Evolutionary conservation across 495 filamentous ascomycete genomes (phyloP).

Genomic region (Penicillium cataractarum): DNA sequence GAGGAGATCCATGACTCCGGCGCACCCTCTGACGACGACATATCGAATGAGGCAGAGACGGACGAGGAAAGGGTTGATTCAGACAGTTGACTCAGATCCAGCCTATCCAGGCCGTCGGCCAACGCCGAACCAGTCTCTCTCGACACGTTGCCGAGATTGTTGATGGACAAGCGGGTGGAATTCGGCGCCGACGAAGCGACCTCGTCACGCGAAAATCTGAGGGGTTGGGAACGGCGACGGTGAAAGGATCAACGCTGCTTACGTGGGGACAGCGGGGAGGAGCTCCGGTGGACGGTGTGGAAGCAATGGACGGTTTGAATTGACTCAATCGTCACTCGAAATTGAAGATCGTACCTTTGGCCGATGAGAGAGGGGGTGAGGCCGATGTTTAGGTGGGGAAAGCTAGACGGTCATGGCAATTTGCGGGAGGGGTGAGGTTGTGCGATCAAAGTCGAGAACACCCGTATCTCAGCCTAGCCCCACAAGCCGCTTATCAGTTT

Average conservation of each 20-base stretch:
- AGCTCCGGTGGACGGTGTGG: constrained; percentile 1
- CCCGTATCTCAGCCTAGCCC: constrained; percentile 26
- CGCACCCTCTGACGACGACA: constrained; percentile 76
- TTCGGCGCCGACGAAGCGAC: constrained; percentile 29
- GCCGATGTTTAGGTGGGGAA: constrained; percentile 19
- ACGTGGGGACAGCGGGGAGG: constrained; percentile 6
- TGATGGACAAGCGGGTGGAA: constrained; percentile 19
- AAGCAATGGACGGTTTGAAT: background rate
- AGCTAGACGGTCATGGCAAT: constrained; percentile 40
- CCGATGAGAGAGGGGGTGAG: background rate
- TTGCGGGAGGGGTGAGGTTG: constrained; percentile 43
- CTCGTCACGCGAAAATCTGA: constrained; percentile 32
- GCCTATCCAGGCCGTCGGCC: constrained; percentile 56
- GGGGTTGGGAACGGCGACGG: constrained; percentile 11
- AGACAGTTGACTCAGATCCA: constrained; percentile 56
- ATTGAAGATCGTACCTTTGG: constrained; percentile 2
- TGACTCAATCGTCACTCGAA: background rate
- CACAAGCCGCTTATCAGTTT: constrained; percentile 31
- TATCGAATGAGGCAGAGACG: constrained; percentile 54
- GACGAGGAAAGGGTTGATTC: constrained; percentile 53
- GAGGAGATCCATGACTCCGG: constrained; percentile 97
- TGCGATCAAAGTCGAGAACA: constrained; percentile 39
- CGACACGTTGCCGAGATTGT: constrained; percentile 54
- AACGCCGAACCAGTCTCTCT: constrained; percentile 56
- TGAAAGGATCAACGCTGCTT: constrained; percentile 9